Conservation (phyloP, 2,329 filamentous ascomycete species). For the Diaporthe sp. region DNA sequence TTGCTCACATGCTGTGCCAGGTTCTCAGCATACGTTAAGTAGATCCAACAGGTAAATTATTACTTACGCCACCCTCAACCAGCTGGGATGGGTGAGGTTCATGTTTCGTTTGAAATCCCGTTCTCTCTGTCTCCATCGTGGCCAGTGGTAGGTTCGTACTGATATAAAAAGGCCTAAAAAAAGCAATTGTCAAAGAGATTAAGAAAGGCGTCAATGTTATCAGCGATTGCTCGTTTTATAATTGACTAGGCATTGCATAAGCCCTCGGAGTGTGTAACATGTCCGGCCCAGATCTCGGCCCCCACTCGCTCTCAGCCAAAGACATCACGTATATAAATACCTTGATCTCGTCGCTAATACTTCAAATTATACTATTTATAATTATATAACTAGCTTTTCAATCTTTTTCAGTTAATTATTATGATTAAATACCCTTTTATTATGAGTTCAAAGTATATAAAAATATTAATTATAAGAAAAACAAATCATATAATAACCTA, state of each 20-base stretch:
- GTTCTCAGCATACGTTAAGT: neutral
- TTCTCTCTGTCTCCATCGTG: conserved; percentile 13
- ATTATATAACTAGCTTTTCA: no score
- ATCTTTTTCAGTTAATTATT: no score
- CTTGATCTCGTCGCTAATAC: no score
- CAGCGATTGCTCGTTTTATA: neutral
- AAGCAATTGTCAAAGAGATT: neutral
- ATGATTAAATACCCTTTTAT: no score
- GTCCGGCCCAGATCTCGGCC: neutral
- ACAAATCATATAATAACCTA: no score
- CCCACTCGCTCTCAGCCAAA: neutral
- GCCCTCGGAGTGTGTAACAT: neutral
- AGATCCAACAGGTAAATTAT: neutral
- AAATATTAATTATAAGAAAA: no score
- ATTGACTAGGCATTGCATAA: neutral
- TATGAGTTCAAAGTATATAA: no score
- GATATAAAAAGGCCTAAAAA: neutral
- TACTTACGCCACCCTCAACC: conserved; percentile 12
- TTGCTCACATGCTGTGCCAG: neutral
- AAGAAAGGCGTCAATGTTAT: neutral
- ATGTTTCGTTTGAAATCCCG: conserved; percentile 7
- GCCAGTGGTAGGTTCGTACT: neutral
- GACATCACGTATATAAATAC: no score
- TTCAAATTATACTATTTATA: no score
- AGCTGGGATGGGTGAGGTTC: conserved; percentile 7